These are phyloP conservation scores for Penicillium egyptiacum DNA, from an alignment of 495 filamentous ascomycete species.

Conservation along the genomic window DNA sequence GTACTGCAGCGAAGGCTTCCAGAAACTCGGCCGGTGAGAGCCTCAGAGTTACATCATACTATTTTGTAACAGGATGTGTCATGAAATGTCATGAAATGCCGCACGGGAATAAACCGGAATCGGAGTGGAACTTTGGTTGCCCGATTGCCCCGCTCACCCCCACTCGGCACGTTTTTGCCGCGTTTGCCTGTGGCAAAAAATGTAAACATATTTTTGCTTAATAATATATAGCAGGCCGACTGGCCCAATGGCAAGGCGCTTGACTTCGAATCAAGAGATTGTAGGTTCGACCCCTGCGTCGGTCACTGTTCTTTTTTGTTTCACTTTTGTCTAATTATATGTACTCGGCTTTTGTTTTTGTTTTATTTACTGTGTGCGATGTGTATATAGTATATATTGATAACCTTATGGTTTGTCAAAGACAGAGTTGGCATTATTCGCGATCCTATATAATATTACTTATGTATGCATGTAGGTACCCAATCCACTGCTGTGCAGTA, in stretches of 20 bases:
- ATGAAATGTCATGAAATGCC: not conserved
- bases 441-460: not conserved
- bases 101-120: constrained; percentile 17
- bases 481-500: not conserved
- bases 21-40: constrained; percentile 18
- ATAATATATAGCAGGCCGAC: constrained; percentile 31
- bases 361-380: not conserved
- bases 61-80: constrained; percentile 1
- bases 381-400: not conserved
- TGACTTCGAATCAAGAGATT: constrained; percentile 72
- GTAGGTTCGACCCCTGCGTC: constrained; percentile 49
- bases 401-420: not conserved
- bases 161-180: constrained; percentile 19
- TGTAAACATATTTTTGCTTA: not conserved
- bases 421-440: not conserved
- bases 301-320: constrained; percentile 34
- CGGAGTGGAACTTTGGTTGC: not conserved
- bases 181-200: not conserved
- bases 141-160: not conserved
- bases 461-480: not conserved
- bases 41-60: constrained; percentile 17
- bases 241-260: constrained; percentile 73
- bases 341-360: constrained; percentile 4
- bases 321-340: too few species aligned
- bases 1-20: constrained; percentile 30